Evolutionary conservation across 1,284 basidiomycete genomes (phyloP).

Genomic region (Boletus sp.): DNA sequence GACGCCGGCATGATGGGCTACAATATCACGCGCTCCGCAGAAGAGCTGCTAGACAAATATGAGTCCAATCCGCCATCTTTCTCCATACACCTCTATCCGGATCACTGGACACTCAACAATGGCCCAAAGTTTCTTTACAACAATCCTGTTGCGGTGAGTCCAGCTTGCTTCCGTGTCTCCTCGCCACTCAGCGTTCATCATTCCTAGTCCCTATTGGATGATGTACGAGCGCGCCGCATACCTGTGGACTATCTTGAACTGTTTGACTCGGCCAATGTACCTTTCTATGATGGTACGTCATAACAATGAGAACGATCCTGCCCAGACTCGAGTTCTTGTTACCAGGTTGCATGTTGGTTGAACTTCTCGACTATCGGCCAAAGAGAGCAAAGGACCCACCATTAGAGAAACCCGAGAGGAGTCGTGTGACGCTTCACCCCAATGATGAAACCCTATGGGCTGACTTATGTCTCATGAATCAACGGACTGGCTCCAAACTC

Average conservation of each 20-base stretch:
- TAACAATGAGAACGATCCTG: not conserved
- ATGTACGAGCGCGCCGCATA: slow-evolving; percentile 73
- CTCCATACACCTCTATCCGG: slow-evolving; percentile 66
- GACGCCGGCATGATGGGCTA: slow-evolving; percentile 54
- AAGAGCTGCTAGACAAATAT: slow-evolving; percentile 55
- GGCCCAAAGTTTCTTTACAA: slow-evolving; percentile 76
- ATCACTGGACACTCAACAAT: slow-evolving; percentile 75
- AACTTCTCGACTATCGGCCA: slow-evolving; percentile 69
- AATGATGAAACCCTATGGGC: slow-evolving; percentile 72
- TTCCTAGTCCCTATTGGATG: slow-evolving; percentile 66
- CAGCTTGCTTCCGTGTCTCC: not conserved
- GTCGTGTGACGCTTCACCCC: slow-evolving; percentile 69
- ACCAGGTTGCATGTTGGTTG: slow-evolving; percentile 75
- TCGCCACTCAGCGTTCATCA: slow-evolving; percentile 6
- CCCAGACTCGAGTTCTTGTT: slow-evolving; percentile 4
- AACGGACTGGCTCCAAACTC: slow-evolving; percentile 53
- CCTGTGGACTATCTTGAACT: slow-evolving; percentile 77
- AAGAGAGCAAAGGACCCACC: slow-evolving; percentile 49
- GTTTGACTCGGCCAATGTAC: slow-evolving; percentile 63
- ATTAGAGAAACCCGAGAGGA: slow-evolving; percentile 54
- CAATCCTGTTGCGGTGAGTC: slow-evolving; percentile 64
- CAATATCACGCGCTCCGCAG: slow-evolving; percentile 61
- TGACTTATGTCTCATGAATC: slow-evolving; percentile 66
- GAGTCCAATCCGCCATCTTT: slow-evolving; percentile 63
- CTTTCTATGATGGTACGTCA: slow-evolving; percentile 71